phyloP scores from a whole-genome alignment of 352 stramenopile species.

The Blastocystis hominis region DNA sequence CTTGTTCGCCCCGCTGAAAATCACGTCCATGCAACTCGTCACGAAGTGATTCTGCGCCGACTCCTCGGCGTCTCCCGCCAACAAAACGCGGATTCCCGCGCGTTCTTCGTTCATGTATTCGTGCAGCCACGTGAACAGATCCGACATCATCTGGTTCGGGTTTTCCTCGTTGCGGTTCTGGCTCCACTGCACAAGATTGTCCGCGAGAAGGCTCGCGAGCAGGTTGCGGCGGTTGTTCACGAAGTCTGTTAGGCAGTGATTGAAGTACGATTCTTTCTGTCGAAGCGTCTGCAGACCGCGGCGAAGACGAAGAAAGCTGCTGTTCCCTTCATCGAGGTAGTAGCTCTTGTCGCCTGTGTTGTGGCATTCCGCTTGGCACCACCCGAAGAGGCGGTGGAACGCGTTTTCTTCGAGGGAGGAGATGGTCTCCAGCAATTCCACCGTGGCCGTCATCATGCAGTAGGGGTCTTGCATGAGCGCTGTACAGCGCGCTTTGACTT shows the following conservation, averaged over 20 bases:
- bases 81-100: neutral
- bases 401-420: neutral
- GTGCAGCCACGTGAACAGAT: conserved; percentile 15
- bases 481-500: neutral
- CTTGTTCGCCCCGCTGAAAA: neutral
- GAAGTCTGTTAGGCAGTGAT: conserved; percentile 26
- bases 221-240: conserved; percentile 32
- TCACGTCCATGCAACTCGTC: neutral
- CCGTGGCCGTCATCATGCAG: conserved; percentile 33
- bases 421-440: conserved; percentile 33
- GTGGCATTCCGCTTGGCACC: neutral
- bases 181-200: neutral
- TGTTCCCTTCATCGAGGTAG: neutral
- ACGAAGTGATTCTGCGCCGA: neutral
- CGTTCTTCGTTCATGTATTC: conserved; percentile 3
- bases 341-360: neutral
- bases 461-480: conserved; percentile 38
- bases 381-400: conserved; percentile 7
- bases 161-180: neutral
- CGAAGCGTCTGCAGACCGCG: neutral
- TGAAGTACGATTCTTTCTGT: conserved; percentile 1
- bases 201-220: neutral
- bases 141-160: neutral
- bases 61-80: neutral
- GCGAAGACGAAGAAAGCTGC: neutral